Base-by-base conservation (phyloP, 2,329 filamentous ascomycete genomes). In the Ceratocystis cacaofunesta region DNA sequence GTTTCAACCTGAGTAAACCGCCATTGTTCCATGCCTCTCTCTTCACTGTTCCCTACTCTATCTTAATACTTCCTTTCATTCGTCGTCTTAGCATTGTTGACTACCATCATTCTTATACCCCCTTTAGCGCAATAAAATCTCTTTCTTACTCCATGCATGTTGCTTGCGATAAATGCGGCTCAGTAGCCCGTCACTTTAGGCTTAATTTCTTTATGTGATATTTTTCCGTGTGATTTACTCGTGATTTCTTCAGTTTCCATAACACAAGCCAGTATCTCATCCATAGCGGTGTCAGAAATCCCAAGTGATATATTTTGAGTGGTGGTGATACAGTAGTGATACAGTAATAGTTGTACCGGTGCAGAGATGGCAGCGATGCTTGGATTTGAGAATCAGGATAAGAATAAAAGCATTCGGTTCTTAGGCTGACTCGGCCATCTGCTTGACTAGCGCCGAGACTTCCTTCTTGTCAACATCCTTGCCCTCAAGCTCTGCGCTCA, bases 391-490 rank as follows among this genome's bases (percentile, higher is more conserved):
- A 19, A 52, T 15, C 19, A 32, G 22, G 10, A 52, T 8, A n/a
- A 36, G n/a, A 43, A 12, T 5, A n/a, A 58, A 32, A 10, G 10
- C 17, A 61, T 8, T 17, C 17, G 12, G 17, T 22, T 30, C 65
- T 41, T 68, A 68, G 12, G 63, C 43, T 17, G 60, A 50, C 46
- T 61, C 67, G 1, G 58, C 62, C 50, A 69, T 41, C 71, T 84
- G 76, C 75, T 86, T 86, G 62, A 89, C 82, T 70, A 86, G 74
- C 70, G 76, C 81, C 3, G 79, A 80, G 61, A 91, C 75, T 69
- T 82, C 78, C 63, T 78, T 80, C 74, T 79, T 84, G 71, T 90
- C 83, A 44, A 88, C 79, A 48, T 82, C 79, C 74, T 85, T 85
- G 44, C 83, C 86, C 67, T 85, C 82, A 32, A 89, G 74, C 32